Conservation (phyloP, 495 filamentous ascomycete species). For the Saxophila tyrrhenica region DNA sequence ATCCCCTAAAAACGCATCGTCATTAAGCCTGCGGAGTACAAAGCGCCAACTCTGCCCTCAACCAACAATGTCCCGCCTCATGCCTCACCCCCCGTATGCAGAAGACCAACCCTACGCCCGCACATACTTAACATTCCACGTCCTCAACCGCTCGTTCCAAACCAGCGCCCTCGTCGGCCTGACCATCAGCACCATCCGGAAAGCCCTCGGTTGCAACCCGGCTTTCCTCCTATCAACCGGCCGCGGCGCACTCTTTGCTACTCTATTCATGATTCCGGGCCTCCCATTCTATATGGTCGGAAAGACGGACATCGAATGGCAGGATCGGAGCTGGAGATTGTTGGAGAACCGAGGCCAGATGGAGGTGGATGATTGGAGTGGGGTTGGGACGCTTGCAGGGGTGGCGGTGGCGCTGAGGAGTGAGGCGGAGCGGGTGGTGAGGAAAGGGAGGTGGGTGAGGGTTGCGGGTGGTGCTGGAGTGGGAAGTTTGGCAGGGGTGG, state of each 20-base stretch:
- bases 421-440: constrained; percentile 12
- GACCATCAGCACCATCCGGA: constrained; percentile 14
- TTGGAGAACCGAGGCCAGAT: constrained; percentile 43
- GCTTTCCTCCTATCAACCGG: background rate
- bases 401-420: constrained; percentile 9
- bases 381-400: constrained; percentile 24
- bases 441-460: constrained; percentile 24
- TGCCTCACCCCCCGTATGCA: constrained; percentile 43
- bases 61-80: constrained; percentile 25
- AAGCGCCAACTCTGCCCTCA: too few relatives aligned
- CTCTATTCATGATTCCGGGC: constrained; percentile 6
- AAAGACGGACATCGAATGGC: constrained; percentile 49
- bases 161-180: constrained; percentile 33
- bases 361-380: constrained; percentile 41
- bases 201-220: background rate
- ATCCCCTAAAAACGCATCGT: too few relatives aligned
- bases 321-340: constrained; percentile 49
- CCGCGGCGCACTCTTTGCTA: constrained; percentile 2
- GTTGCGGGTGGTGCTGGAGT: constrained; percentile 32
- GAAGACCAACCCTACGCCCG: constrained; percentile 47
- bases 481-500: constrained; percentile 32
- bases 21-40: too few relatives aligned
- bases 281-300: constrained; percentile 40
- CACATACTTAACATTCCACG: constrained; percentile 46
- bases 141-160: constrained; percentile 43